phyloP scores from a whole-genome alignment of 352 stramenopile species.

The Discostella stelligera region DNA sequence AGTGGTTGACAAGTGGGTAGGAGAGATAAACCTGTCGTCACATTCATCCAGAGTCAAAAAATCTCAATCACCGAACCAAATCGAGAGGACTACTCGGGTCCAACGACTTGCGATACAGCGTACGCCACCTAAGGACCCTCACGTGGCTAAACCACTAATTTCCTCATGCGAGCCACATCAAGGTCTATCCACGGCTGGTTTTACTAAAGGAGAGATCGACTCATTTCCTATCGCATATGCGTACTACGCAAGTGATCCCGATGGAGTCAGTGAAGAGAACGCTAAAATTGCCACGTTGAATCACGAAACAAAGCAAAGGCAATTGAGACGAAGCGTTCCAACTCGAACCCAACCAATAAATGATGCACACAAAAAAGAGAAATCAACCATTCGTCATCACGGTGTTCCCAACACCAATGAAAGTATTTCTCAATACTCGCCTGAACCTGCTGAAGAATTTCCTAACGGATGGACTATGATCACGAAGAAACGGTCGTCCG shows the following conservation, averaged over 20 bases:
- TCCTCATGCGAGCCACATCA: constrained; percentile 5
- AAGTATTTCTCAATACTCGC: not conserved
- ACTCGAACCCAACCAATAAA: not conserved
- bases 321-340: constrained; percentile 14
- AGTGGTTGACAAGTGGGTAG: constrained; percentile 12
- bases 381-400: not conserved
- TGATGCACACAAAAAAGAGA: not conserved
- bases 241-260: constrained; percentile 30
- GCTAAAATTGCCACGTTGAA: constrained; percentile 48
- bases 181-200: constrained; percentile 9
- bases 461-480: constrained; percentile 34
- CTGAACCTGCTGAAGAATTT: constrained; percentile 27
- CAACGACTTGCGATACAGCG: too few species aligned
- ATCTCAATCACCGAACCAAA: not conserved
- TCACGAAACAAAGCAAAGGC: constrained; percentile 32
- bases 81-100: too few species aligned
- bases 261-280: constrained; percentile 30
- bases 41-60: not conserved
- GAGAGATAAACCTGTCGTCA: not conserved
- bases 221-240: constrained; percentile 31
- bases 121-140: not conserved
- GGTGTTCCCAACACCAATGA: constrained; percentile 2
- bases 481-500: constrained; percentile 7
- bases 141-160: too few species aligned
- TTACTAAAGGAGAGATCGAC: constrained; percentile 28